Base-by-base conservation (phyloP, 1,139 yeast genomes). In the Debaryomyces subglobosus region DNA sequence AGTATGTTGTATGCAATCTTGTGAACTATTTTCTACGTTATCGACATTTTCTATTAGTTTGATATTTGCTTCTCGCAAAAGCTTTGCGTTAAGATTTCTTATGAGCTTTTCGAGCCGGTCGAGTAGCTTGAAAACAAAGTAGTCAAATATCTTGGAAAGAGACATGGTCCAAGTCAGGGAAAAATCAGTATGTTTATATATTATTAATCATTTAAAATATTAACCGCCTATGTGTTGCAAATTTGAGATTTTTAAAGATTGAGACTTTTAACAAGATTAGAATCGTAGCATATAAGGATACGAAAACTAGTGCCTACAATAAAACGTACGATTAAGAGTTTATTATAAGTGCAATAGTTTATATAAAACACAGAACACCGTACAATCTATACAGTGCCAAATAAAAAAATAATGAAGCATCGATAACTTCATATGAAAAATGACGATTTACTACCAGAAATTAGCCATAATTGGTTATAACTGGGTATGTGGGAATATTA, bases 261-360 rank as follows among this genome's bases (percentile, higher is more conserved):
- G 37, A 35, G 38, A n/a, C n/a, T 35, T 35, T 21, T 7, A 34
- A 20, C 25, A 23, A 15, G 39, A 23, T 13, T 2, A 23, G 13
- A 20, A 3, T 12, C 25, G 2, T 20, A 25, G 5, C 10, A 21
- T 6, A 21, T 6, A 7, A n/a, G 6, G 8, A 5, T 2, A 6
- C 12, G 20, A 32, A 37, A 37, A 23, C 16, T 15, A 13, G 30
- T 8, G 4, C 13, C 40, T 37, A 37, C 29, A 37, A 18, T n/a
- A 8, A 37, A 13, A 13, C 6, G 10, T 35, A 39, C 21, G 34
- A 39, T 16, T 8, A 27, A 12, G 16, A 21, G 34, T 39, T 9
- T 40, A 40, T 40, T 40, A 40, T 39, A 39, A 16, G 43, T 30
- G 43, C 43, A 40, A 40, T 29, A 40, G 10, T 15, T 25, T 27